phyloP scores from a whole-genome alignment of 306 rosid species.

The Rosa multiflora region DNA sequence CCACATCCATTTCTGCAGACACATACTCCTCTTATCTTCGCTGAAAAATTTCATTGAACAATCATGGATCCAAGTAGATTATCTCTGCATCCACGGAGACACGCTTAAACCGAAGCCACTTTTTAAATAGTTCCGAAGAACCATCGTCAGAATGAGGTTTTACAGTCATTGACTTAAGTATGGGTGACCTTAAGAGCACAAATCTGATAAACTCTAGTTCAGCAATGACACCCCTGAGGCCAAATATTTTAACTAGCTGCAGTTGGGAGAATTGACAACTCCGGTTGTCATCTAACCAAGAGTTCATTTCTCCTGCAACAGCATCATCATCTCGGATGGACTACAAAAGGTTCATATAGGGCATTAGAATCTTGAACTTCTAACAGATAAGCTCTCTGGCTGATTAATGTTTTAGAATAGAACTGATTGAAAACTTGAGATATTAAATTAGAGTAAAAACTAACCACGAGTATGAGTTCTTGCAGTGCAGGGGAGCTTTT shows the following conservation, averaged over 20 bases:
- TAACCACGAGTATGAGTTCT: conserved; percentile 49
- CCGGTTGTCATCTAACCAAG: conserved; percentile 33
- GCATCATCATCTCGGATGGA: conserved; percentile 33
- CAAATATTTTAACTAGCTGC: conserved; percentile 42
- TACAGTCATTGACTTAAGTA: conserved; percentile 50
- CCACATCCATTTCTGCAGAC: too few relatives aligned
- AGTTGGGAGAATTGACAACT: conserved; percentile 32
- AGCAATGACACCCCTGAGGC: conserved; percentile 34
- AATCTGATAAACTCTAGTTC: conserved; percentile 53
- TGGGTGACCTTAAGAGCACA: conserved; percentile 41
- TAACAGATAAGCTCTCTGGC: not conserved
- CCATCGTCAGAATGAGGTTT: conserved; percentile 28
- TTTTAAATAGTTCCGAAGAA: conserved; percentile 34
- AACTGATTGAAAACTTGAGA: too few relatives aligned
- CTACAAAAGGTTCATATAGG: conserved; percentile 23
- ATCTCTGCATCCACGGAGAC: conserved; percentile 51
- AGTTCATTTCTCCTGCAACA: not conserved
- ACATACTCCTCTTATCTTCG: too few relatives aligned
- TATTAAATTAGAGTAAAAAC: conserved; percentile 7
- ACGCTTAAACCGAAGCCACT: conserved; percentile 48
- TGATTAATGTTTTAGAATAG: too few relatives aligned
- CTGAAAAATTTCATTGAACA: not conserved
- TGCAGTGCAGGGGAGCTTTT: conserved; percentile 56
- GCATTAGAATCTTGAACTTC: not conserved
- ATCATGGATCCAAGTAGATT: conserved; percentile 39